Evolutionary conservation across 1,284 basidiomycete species (phyloP).

Genomic region (Trichosporon asahii): DNA sequence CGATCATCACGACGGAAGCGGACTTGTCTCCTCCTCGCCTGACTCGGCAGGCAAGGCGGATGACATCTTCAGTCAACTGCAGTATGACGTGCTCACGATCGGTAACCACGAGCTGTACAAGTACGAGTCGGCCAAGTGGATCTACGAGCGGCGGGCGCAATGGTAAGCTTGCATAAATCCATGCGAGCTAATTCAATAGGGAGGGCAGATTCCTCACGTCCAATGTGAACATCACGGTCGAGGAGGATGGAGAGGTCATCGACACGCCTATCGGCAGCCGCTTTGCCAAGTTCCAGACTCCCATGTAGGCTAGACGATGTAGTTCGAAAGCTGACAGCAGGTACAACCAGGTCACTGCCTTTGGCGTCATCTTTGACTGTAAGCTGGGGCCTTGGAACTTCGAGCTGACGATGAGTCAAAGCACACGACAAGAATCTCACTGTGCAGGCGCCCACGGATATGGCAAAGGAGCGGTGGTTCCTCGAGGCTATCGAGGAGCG

Average conservation of each 20-base stretch:
- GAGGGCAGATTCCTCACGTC: conserved; percentile 74
- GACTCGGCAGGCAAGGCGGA: conserved; percentile 68
- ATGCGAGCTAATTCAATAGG: conserved; percentile 37
- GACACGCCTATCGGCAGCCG: conserved; percentile 55
- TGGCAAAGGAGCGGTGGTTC: conserved; percentile 71
- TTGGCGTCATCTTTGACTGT: conserved; percentile 72
- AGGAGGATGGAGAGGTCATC: conserved; percentile 54
- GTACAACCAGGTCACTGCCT: conserved; percentile 68
- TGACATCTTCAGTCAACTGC: conserved; percentile 69
- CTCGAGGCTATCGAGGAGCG: conserved; percentile 69
- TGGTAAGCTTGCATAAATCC: conserved; percentile 30
- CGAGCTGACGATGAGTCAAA: conserved; percentile 32
- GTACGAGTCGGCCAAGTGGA: conserved; percentile 70
- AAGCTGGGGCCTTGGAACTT: conserved; percentile 12
- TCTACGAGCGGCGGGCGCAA: conserved; percentile 65
- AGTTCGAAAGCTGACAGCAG: conserved; percentile 22
- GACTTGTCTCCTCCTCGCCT: conserved; percentile 33
- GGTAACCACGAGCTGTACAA: conserved; percentile 88
- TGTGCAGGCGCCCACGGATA: conserved; percentile 66
- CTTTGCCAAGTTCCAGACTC: conserved; percentile 70
- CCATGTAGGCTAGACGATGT: conserved; percentile 56
- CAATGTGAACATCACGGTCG: conserved; percentile 77
- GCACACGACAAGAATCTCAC: conserved; percentile 59
- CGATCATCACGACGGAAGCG: conserved; percentile 69
- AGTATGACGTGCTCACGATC: conserved; percentile 78